Evolutionary conservation across 352 stramenopile genomes (phyloP), one percentile per base, ranked within the genome.

Genomic region (Phytophthora hibernalis): DNA sequence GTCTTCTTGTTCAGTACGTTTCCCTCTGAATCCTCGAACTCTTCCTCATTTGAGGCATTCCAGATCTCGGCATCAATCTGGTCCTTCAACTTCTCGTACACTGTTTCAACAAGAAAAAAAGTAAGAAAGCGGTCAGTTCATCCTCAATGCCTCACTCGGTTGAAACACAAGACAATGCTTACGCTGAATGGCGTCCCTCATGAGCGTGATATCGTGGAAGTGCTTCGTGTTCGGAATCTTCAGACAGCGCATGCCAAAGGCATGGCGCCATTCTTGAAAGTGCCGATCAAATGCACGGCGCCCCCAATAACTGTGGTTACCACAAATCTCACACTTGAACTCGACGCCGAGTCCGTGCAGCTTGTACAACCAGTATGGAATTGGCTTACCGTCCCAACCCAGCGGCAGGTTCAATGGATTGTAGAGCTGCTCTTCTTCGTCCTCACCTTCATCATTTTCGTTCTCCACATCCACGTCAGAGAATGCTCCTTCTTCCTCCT

Each of bases 311-410:
- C 89, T 98, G 80, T 99, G 93, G 70, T 99, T 99, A 8, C 98
- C 98, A 79, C 98, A 99, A 49, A 99, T 99, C 76, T 99, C 98
- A 74, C 98, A 99, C 61, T 97, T 97, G 84, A 95, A 99, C 83
- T 99, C 98, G 47, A 99, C 91, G 64, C 98, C 98, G 22, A 99
- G 91, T 2, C 98, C 98, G 70, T 99, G 97, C 28, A 99, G 82
- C 83, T 99, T 99, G 89, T 99, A 99, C 54, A 99, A 82, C 98
- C 98, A 99, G 70, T 99, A 99, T 5, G 98, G 97, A 68, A 99
- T 99, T 15, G 98, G 98, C 67, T 99, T 99, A 44, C 98, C 98
- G 77, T 99, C 97, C 96, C 95, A 99, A 53, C 97, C 98, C 26
- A 99, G 85, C 20, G 97, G 97, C 24, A 99, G 81, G 74, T 99